phyloP scores from a whole-genome alignment of 306 rosid genomes.

The Castanea mollissima region DNA sequence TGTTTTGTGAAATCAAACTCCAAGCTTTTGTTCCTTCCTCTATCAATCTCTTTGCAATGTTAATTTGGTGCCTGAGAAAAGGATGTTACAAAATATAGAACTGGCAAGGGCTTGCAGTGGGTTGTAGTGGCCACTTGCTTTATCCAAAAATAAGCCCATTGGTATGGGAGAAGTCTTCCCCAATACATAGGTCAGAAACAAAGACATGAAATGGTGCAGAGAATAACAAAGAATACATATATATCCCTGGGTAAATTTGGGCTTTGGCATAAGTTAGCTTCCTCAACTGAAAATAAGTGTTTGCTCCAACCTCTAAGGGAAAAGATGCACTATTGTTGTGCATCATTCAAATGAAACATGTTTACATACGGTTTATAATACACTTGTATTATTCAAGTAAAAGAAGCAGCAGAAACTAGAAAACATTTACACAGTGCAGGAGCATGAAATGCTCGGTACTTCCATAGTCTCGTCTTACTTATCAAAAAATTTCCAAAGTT shows the following conservation, averaged over 20 bases:
- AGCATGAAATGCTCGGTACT: no score
- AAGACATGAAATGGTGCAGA: conserved; percentile 6
- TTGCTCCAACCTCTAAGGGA: background rate
- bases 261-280: conserved; percentile 2
- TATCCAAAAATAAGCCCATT: conserved; percentile 6
- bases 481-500: no score
- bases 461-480: no score
- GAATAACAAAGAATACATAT: background rate
- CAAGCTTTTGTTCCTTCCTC: conserved; percentile 83
- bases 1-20: conserved; percentile 70
- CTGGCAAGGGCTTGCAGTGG: background rate
- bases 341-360: background rate
- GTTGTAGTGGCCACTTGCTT: conserved; percentile 15
- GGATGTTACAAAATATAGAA: conserved; percentile 20
- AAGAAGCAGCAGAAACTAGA: no score
- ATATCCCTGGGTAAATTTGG: conserved; percentile 3
- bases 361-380: no score
- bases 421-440: no score
- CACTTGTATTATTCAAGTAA: no score
- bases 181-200: conserved; percentile 10
- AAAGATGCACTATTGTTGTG: conserved; percentile 3
- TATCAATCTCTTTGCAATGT: conserved; percentile 61
- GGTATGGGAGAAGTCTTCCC: conserved; percentile 15
- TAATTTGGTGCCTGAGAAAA: conserved; percentile 69
- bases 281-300: background rate